Evolutionary conservation across 2,329 filamentous ascomycete genomes (phyloP).

Genomic region (Calonectria montana): DNA sequence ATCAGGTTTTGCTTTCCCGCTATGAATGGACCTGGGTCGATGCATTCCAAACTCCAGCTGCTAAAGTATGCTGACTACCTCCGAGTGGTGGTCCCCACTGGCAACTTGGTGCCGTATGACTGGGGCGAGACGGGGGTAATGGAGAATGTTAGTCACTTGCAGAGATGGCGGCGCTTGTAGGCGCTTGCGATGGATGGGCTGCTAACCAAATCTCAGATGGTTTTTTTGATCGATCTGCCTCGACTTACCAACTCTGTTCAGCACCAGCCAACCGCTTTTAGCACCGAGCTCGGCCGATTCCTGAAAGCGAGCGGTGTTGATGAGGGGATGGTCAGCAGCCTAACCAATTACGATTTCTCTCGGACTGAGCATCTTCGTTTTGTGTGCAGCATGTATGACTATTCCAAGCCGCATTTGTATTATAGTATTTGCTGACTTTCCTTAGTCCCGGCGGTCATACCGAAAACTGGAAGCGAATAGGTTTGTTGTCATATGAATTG

Average conservation of each 20-base stretch:
- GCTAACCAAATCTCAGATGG: conserved; percentile 62
- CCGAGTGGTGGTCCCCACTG: conserved; percentile 86
- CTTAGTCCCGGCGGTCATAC: conserved; percentile 50
- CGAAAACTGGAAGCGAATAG: conserved; percentile 44
- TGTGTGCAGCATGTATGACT: conserved; percentile 81
- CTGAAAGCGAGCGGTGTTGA: conserved; percentile 74
- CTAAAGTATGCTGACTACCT: conserved; percentile 81
- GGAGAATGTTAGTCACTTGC: conserved; percentile 75
- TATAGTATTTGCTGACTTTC: conserved; percentile 26
- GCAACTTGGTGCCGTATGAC: conserved; percentile 86
- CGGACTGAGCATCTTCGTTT: conserved; percentile 80
- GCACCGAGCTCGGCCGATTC: conserved; percentile 77
- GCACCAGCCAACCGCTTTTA: conserved; percentile 64
- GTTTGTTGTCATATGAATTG: conserved; percentile 40
- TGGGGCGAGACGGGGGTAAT: conserved; percentile 89
- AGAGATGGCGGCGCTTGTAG: conserved; percentile 25
- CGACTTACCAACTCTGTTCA: conserved; percentile 55
- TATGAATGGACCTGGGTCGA: conserved; percentile 79
- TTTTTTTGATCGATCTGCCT: conserved; percentile 94
- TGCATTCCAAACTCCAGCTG: conserved; percentile 96
- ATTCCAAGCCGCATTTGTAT: conserved; percentile 16
- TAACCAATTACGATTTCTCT: conserved; percentile 85
- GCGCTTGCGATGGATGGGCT: conserved; percentile 20
- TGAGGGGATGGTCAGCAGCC: conserved; percentile 71
- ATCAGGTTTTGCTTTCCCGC: conserved; percentile 84